These are phyloP conservation scores for Cryoendolithus antarcticus DNA, from an alignment of 2,329 filamentous ascomycete genomes.

Conservation along the genomic window DNA sequence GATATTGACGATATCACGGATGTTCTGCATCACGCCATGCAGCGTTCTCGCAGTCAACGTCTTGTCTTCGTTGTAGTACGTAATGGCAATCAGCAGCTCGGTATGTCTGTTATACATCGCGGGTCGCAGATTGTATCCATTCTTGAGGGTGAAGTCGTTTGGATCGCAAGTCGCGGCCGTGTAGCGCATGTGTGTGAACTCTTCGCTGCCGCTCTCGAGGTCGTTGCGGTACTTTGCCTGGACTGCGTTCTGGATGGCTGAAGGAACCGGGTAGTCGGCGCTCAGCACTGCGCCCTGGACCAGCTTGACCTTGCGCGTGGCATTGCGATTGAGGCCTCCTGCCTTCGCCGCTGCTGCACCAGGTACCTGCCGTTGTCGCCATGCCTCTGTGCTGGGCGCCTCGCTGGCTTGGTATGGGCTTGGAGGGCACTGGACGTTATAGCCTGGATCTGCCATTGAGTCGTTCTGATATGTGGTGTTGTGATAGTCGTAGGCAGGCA, in stretches of 20 bases:
- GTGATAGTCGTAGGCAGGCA: constrained; percentile 23
- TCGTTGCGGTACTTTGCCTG: constrained; percentile 85
- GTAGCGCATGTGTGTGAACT: constrained; percentile 98
- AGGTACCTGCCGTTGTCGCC: constrained; percentile 54
- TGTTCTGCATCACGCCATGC: constrained; percentile 98
- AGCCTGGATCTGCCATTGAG: constrained; percentile 38
- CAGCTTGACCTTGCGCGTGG: constrained; percentile 95
- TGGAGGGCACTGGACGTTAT: constrained; percentile 32
- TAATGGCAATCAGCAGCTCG: constrained; percentile 92
- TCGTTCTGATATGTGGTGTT: constrained; percentile 31
- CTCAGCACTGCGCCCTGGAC: constrained; percentile 93
- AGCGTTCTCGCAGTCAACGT: constrained; percentile 79
- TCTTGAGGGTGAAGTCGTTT: constrained; percentile 97
- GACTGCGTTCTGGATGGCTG: constrained; percentile 92
- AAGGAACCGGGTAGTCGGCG: constrained; percentile 93
- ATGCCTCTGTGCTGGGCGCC: constrained; percentile 59
- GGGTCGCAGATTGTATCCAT: constrained; percentile 94
- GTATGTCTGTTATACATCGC: constrained; percentile 99
- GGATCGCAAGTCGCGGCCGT: constrained; percentile 79
- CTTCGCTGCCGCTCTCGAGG: constrained; percentile 80
- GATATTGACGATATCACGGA: constrained; percentile 94
- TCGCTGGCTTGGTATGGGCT: constrained; percentile 54
- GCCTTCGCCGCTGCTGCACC: constrained; percentile 30
- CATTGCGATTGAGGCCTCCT: constrained; percentile 63
- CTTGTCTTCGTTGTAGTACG: constrained; percentile 99